Base-by-base conservation (phyloP, 2,329 filamentous ascomycete genomes). In the Fusarium metavorans region DNA sequence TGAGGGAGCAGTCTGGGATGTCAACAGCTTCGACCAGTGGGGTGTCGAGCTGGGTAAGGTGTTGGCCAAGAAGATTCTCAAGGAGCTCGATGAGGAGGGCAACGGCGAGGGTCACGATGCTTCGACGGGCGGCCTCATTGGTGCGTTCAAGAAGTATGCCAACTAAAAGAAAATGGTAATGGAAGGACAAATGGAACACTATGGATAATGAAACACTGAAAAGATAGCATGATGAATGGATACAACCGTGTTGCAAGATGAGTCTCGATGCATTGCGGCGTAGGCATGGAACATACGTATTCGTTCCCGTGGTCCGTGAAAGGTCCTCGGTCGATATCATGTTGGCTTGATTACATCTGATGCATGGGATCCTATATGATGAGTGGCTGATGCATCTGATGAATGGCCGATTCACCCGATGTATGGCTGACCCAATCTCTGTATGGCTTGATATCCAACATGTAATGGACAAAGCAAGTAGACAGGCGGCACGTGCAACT, bases 21-120 rank as follows among this genome's bases (percentile, higher is more conserved):
- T 99, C 89, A 99, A 99, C 91, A 95, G 93, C 81, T 99, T 98
- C 82, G 97, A 99, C 87, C 97, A 99, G 89, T 99, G 97, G 97
- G 97, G 97, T 86, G 97, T 99, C 52, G 97, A 99, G 89, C 88
- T 99, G 72, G 97, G 97, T 84, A 99, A 99, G 92, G 92, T 93
- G 45, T 88, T 99, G 76, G 97, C 97, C 72, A 98, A 96, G 92
- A 95, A 95, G 87, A 95, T 95, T 75, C 92, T 94, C 79, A 84
- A 85, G 80, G 97, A 99, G 88, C 89, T 99, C 68, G 95, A 98
- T 76, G 89, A 92, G 81, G 84, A 89, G n/a, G 94, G 91, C 71
- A 91, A 90, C 78, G 92, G 92, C 64, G 87, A 87, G 68, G 90
- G 89, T 68, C 97, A 99, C 85, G 97, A 99, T 83, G 87, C 91